Percentiles rank a stretch among this genome's conserved stretches.
phyloP scores from a whole-genome alignment of 2,329 filamentous ascomycete species.

The Colletotrichum camelliae region DNA sequence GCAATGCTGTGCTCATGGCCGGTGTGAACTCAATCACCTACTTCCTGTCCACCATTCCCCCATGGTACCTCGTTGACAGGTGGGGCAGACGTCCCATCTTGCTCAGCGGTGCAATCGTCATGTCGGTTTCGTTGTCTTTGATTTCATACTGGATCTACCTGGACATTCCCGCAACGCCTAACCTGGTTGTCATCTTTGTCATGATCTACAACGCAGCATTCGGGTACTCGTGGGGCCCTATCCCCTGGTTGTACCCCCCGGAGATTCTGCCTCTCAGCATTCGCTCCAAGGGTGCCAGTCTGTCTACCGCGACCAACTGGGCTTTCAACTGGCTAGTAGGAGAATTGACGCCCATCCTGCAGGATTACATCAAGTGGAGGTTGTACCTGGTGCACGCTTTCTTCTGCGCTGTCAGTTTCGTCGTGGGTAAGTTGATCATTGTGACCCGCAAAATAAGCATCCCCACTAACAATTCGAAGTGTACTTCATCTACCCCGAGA shows the following conservation, averaged over 20 bases:
- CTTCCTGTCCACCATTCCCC: conserved; percentile 88
- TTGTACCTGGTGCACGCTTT: conserved; percentile 95
- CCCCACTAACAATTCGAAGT: conserved; percentile 58
- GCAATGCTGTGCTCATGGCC: conserved; percentile 93
- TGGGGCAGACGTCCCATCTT: conserved; percentile 91
- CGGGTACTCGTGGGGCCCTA: conserved; percentile 93
- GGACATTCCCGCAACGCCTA: conserved; percentile 78
- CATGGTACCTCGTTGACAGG: conserved; percentile 95
- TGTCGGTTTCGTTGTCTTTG: conserved; percentile 84
- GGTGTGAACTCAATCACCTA: conserved; percentile 94
- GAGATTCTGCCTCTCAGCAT: conserved; percentile 97
- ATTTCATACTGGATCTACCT: conserved; percentile 97
- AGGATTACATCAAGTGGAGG: conserved; percentile 92
- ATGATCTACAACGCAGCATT: conserved; percentile 99
- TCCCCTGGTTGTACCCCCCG: conserved; percentile 98
- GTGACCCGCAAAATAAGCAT: background rate
- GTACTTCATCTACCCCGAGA: conserved; percentile 97
- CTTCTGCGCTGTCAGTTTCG: conserved; percentile 93
- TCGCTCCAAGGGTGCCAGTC: conserved; percentile 92
- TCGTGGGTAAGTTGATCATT: conserved; percentile 76
- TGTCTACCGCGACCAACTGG: conserved; percentile 98
- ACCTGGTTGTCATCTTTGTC: conserved; percentile 89
- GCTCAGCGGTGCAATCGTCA: conserved; percentile 85
- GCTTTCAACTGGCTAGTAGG: conserved; percentile 98
- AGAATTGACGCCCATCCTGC: conserved; percentile 90